Conservation (phyloP, 768 basidiomycete genomes). For the Termitomyces sp. region DNA sequence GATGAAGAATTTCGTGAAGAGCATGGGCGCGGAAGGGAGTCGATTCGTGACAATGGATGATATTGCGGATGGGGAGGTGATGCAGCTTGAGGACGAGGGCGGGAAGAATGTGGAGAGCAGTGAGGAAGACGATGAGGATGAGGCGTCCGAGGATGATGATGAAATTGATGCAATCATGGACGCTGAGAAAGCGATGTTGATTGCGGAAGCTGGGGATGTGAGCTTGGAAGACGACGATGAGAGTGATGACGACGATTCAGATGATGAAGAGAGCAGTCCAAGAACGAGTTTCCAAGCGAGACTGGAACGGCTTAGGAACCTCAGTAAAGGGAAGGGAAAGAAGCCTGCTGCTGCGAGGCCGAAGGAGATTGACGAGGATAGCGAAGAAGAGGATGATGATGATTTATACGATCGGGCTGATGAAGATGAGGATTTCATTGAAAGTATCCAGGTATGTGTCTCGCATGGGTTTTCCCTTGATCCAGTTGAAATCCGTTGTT, state of each 20-base stretch:
- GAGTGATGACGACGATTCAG: constrained; percentile 32
- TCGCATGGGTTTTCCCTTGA: background rate
- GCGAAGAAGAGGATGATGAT: constrained; percentile 33
- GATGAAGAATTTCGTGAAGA: constrained; percentile 40
- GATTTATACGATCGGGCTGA: constrained; percentile 34
- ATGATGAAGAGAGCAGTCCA: constrained; percentile 36
- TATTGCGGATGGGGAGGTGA: constrained; percentile 50
- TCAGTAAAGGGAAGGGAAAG: constrained; percentile 19
- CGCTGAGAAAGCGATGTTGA: constrained; percentile 44
- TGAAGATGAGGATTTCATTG: constrained; percentile 56
- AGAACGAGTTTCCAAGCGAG: constrained; percentile 43
- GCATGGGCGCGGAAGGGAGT: constrained; percentile 16
- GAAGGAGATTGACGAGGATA: constrained; percentile 25
- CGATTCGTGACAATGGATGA: constrained; percentile 63
- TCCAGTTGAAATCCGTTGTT: background rate
- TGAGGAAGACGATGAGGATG: constrained; percentile 43
- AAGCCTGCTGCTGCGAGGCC: constrained; percentile 22
- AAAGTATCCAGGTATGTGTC: constrained; percentile 48
- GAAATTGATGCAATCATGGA: constrained; percentile 37
- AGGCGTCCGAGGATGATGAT: constrained; percentile 26
- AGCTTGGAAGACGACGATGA: constrained; percentile 31
- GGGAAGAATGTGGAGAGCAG: constrained; percentile 43
- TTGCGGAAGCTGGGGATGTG: constrained; percentile 30
- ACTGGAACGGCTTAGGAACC: constrained; percentile 36
- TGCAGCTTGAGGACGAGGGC: constrained; percentile 55